Evolutionary conservation across 768 basidiomycete genomes (phyloP).

Genomic region (Pholiota conissans): DNA sequence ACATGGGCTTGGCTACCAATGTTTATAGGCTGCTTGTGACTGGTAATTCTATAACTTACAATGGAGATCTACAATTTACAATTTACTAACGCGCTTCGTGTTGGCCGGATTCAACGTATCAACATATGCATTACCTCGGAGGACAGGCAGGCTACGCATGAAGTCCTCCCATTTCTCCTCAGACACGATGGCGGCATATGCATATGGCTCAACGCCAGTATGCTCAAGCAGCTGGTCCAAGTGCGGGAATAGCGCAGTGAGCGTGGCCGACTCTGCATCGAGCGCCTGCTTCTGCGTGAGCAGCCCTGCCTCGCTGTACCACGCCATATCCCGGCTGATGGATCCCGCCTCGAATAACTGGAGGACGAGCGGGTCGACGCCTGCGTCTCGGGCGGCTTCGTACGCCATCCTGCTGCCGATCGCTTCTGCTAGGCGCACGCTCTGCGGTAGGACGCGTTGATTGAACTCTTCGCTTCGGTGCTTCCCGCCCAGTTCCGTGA

Average conservation of each 20-base stretch:
- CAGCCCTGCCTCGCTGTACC: constrained; percentile 37
- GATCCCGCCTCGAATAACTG: constrained; percentile 36
- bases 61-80: too few species aligned
- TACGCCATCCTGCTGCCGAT: constrained; percentile 48
- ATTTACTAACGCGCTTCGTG: too few species aligned
- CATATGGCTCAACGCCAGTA: constrained; percentile 15
- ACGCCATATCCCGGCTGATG: constrained; percentile 34
- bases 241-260: constrained; percentile 23
- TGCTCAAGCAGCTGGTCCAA: constrained; percentile 23
- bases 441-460: constrained; percentile 37
- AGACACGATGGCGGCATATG: constrained; percentile 20
- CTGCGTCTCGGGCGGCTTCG: constrained; percentile 32
- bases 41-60: too few species aligned
- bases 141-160: constrained; percentile 1
- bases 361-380: constrained; percentile 28
- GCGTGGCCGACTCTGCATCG: constrained; percentile 27
- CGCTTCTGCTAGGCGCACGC: constrained; percentile 35
- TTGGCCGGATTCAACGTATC: constrained; percentile 4
- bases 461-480: constrained; percentile 33
- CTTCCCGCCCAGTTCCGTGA: constrained; percentile 17
- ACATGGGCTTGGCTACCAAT: too few species aligned
- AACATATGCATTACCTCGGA: constrained; percentile 3
- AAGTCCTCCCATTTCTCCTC: constrained; percentile 15
- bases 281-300: constrained; percentile 18
- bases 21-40: too few species aligned